Conservation (phyloP, 148 eudicot species). For the Fagopyrum tataricum region DNA sequence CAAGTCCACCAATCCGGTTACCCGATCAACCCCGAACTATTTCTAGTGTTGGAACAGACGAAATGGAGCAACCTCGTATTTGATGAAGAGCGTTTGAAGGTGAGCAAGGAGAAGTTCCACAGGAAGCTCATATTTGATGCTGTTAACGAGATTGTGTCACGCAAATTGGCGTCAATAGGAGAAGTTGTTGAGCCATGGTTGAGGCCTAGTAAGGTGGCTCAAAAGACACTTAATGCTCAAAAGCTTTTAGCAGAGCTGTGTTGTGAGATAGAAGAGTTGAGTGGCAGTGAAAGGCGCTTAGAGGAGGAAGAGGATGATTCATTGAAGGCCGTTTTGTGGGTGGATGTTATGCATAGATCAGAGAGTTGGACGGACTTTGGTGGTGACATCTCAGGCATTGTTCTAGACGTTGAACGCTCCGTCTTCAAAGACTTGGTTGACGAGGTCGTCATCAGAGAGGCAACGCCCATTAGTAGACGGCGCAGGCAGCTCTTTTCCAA, state of each 20-base stretch:
- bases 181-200: conserved; percentile 44
- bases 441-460: conserved; percentile 63
- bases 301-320: conserved; percentile 63
- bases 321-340: conserved; percentile 54
- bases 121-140: conserved; percentile 81
- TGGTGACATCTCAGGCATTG: conserved; percentile 52
- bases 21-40: conserved; percentile 78
- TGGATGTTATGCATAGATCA: conserved; percentile 57
- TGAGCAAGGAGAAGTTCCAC: conserved; percentile 43
- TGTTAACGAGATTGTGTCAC: conserved; percentile 67
- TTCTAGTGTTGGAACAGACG: conserved; percentile 75
- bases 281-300: conserved; percentile 20
- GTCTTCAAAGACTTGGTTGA: conserved; percentile 77
- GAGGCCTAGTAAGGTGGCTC: conserved; percentile 37
- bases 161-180: conserved; percentile 37
- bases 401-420: conserved; percentile 70
- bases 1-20: conserved; percentile 80
- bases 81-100: conserved; percentile 21
- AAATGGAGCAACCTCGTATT: conserved; percentile 48
- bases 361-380: conserved; percentile 52
- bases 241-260: conserved; percentile 77
- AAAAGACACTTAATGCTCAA: conserved; percentile 60
- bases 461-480: conserved; percentile 36
- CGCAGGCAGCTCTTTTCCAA: conserved; percentile 54
- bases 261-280: conserved; percentile 61